Evolutionary conservation across 2,329 filamentous ascomycete genomes (phyloP), one percentile per base, ranked within the genome.

Genomic region (Magnaporthales sp.): DNA sequence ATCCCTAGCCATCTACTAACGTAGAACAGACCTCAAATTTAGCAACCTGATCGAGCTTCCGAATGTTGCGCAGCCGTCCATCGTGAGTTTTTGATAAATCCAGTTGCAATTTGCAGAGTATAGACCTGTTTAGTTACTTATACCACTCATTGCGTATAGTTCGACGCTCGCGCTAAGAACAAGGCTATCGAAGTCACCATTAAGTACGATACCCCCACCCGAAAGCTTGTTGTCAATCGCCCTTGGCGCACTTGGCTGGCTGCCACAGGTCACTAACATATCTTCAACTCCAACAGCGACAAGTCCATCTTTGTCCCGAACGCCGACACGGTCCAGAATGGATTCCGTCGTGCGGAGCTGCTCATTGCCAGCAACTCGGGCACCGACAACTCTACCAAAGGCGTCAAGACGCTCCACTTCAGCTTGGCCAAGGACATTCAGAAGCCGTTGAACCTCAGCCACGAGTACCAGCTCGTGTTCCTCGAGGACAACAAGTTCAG

Each of bases 341-440:
- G 86, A 24, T 89, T 89, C 77, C 81, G 86, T 56, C 84, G 86
- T 69, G 84, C 83, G 1, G 86, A 87, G 68, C 79, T 88, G 65
- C 80, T 86, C 66, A 78, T 82, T 11, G 74, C 78, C 70, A 76
- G 81, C 77, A 81, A 83, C 77, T 77, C 75, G 22, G 78, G 83
- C 66, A 80, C 80, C 60, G 85, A 86, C 65, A 70, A 76, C n/a
- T 83, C 81, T 26, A 84, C 80, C 51, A 73, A 74, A 29, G 85
- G 85, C 30, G 75, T 87, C 67, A 87, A 87, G 76, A 87, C 85
- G 1, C 79, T 89, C 64, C 86, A 89, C 75, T 88, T 85, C 75
- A 85, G 82, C 70, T 72, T 89, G 32, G 79, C 80, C 74, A 83
- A 84, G 71, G 85, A 88, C 69, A 68, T 74, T 3, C 71, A 76